A percentile compares a stretch with the other conserved stretches of the same genome.
Evolutionary conservation across 2,329 filamentous ascomycete genomes (phyloP).

Genomic region (Aspergillus sp.): DNA sequence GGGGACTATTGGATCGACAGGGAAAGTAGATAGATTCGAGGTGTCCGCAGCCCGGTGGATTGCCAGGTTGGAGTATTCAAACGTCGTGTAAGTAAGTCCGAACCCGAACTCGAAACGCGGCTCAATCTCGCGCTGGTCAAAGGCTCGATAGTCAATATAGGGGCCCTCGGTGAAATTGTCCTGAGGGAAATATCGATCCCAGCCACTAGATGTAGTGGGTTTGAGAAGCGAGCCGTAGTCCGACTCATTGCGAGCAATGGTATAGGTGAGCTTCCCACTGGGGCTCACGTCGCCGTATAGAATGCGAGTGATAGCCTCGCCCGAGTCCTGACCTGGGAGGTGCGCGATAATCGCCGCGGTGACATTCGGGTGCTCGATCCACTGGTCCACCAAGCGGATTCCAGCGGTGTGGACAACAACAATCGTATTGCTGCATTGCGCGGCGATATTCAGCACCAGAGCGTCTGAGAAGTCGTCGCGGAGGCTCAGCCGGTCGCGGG

Average conservation of each 20-base stretch:
- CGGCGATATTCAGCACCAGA: constrained; percentile 56
- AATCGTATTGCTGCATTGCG: constrained; percentile 61
- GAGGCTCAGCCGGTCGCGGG: constrained; percentile 21
- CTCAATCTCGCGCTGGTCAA: background rate
- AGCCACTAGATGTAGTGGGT: constrained; percentile 13
- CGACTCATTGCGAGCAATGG: constrained; percentile 55
- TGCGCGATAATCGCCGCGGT: constrained; percentile 65
- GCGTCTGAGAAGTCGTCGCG: constrained; percentile 50
- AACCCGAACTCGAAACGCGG: constrained; percentile 7
- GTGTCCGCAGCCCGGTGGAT: constrained; percentile 21
- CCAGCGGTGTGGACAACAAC: constrained; percentile 67
- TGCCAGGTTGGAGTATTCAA: constrained; percentile 47
- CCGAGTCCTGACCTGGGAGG: constrained; percentile 64
- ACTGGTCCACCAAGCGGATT: constrained; percentile 55
- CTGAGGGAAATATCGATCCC: constrained; percentile 8
- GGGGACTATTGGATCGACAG: too few relatives aligned
- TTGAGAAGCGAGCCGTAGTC: constrained; percentile 51
- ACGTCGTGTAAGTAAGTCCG: constrained; percentile 42
- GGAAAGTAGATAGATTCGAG: background rate
- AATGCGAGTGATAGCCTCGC: constrained; percentile 50
- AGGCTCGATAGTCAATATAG: constrained; percentile 12
- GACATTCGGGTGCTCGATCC: constrained; percentile 63
- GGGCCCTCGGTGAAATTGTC: constrained; percentile 10
- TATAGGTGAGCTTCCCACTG: constrained; percentile 62
- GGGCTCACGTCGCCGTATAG: constrained; percentile 59